phyloP scores from a whole-genome alignment of 2,329 filamentous ascomycete species.

The Didymosphaeria variabile region DNA sequence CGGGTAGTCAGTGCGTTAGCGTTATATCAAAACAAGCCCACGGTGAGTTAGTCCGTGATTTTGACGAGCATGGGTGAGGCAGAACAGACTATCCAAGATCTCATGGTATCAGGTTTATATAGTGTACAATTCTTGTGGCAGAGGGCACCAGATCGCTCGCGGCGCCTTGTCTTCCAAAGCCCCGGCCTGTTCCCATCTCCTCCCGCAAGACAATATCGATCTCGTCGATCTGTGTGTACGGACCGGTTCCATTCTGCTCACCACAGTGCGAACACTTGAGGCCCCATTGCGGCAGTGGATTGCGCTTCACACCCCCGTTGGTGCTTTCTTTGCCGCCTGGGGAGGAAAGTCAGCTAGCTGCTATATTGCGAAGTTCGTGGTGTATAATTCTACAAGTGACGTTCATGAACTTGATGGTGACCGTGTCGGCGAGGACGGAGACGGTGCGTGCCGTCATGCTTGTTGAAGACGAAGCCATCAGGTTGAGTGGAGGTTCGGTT shows the following conservation, averaged over 20 bases:
- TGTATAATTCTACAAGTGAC: neutral
- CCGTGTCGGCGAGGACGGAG: neutral
- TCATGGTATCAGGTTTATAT: neutral
- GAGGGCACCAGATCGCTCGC: neutral
- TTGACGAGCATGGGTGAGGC: neutral
- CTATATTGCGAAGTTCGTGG: neutral
- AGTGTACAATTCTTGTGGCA: neutral
- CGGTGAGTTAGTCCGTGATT: neutral
- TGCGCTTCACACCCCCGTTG: neutral
- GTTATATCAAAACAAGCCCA: neutral
- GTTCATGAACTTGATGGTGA: neutral
- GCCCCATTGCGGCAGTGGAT: neutral
- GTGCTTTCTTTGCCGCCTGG: constrained; percentile 2
- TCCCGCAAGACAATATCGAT: neutral
- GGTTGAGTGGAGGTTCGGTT: neutral
- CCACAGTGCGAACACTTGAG: constrained; percentile 1
- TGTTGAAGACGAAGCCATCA: neutral
- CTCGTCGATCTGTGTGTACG: neutral
- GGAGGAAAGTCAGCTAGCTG: neutral
- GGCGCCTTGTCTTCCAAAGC: neutral
- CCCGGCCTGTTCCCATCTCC: neutral
- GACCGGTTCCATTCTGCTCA: neutral
- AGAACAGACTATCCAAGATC: neutral
- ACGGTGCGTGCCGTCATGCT: neutral
- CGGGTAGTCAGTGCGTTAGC: neutral